Conservation (phyloP, 2,329 filamentous ascomycete genomes). For the Fusarium xyrophilum region DNA sequence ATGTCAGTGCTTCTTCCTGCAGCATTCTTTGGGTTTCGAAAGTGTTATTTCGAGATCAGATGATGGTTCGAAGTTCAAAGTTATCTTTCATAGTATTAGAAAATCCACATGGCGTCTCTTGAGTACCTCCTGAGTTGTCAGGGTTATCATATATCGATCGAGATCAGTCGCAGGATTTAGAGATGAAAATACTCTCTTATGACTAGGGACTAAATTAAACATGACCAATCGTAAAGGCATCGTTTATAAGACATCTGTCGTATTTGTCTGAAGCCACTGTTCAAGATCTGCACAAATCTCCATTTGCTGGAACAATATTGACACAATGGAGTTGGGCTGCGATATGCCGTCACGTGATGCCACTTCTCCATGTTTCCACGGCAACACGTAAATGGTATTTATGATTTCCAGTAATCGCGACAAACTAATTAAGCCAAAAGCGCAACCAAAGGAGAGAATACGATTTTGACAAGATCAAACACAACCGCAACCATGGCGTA, state of each 20-base stretch:
- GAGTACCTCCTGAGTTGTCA: background rate
- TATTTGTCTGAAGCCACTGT: slow-evolving; percentile 22
- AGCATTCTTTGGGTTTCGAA: background rate
- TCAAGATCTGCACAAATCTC: background rate
- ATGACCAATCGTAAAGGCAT: background rate
- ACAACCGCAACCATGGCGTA: slow-evolving; percentile 57
- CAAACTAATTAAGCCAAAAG: slow-evolving; percentile 6
- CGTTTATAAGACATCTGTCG: background rate
- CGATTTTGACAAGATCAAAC: background rate
- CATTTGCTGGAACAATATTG: slow-evolving; percentile 5
- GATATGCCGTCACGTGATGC: slow-evolving; percentile 30
- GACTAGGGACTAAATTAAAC: background rate
- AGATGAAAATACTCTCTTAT: background rate
- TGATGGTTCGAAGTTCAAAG: background rate
- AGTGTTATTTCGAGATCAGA: background rate
- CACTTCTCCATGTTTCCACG: slow-evolving; percentile 31
- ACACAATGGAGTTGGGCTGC: background rate
- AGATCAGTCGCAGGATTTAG: background rate
- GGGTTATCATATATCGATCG: background rate
- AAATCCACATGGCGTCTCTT: background rate
- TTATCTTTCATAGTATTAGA: background rate
- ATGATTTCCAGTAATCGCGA: slow-evolving; percentile 26
- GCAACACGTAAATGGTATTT: slow-evolving; percentile 37
- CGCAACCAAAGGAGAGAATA: slow-evolving; percentile 5
- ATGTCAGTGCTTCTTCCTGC: background rate